Evolutionary conservation across 2,329 filamentous ascomycete genomes (phyloP), one percentile per base, ranked within the genome.

Genomic region (Diatrype stigma): DNA sequence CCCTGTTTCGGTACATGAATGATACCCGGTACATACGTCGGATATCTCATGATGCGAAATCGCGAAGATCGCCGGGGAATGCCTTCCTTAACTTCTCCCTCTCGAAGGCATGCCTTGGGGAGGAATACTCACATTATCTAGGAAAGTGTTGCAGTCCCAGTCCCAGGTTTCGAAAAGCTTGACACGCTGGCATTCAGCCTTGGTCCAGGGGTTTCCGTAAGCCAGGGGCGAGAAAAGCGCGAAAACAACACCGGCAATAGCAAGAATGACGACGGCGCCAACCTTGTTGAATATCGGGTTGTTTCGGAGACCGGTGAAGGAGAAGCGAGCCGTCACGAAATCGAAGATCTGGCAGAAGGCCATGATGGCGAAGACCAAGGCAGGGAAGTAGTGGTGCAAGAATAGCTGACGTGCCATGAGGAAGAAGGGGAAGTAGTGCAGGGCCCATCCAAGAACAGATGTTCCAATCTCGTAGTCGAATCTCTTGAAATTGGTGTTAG

Each of bases 401-500:
- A 99, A 99, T 34, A 99, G 85, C 73, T 99, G 94, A 62, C 94
- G 91, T 67, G 94, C 85, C 94, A 99, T 97, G 51, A 99, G 81
- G 76, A 85, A 99, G 77, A 99, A 99, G 11, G 94, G 94, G 78
- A 99, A 97, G 77, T 96, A 99, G 73, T 99, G 94, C 70, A 99
- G 87, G 45, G 89, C 90, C 94, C 94, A 99, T 60, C 89, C 94
- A 8, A 99, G 81, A 30, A 96, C 87, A 17, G 85, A 90, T 48
- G 85, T 90, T 55, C 94, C 94, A 53, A 97, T 84, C 72, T 99
- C 94, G 66, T 96, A 97, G 72, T 97, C 94, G 69, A 97, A 99
- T 51, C 94, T 90, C 76, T 96, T 96, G 79, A 97, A 96, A 37
- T 81, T 87, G 46, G 84, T 70, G 67, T 87, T 85, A 53, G 80